Evolutionary conservation across 129 eudicot genomes (phyloP).

Genomic region (Tanacetum coccineum): DNA sequence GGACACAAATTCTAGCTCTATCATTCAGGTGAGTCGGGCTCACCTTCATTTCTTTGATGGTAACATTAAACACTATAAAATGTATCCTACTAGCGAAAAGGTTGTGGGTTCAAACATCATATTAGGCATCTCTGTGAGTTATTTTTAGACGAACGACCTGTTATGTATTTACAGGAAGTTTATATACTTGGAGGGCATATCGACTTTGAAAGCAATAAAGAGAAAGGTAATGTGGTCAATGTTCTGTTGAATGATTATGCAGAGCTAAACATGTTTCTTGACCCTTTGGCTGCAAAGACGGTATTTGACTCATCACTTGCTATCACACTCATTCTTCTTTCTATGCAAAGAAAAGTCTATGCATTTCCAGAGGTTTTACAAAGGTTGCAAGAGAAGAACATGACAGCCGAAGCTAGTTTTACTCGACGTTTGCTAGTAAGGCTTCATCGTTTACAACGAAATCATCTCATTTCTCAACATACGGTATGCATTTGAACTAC

Average conservation of each 20-base stretch:
- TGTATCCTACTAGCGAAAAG: too few relatives aligned
- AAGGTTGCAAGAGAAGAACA: slow-evolving; percentile 28
- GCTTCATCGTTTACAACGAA: slow-evolving; percentile 38
- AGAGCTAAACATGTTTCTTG: slow-evolving; percentile 83
- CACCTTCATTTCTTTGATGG: neutral
- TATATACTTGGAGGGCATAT: slow-evolving; percentile 66
- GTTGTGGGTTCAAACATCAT: too few relatives aligned
- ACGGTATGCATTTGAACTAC: slow-evolving; percentile 37
- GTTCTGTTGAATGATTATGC: slow-evolving; percentile 60
- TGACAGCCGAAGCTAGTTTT: slow-evolving; percentile 56
- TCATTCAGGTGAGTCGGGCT: slow-evolving; percentile 49
- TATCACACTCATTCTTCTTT: slow-evolving; percentile 62
- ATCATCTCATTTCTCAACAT: slow-evolving; percentile 48
- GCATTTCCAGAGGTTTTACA: slow-evolving; percentile 36
- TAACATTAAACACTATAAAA: neutral
- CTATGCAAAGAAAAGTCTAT: slow-evolving; percentile 44
- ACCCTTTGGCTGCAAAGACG: slow-evolving; percentile 73
- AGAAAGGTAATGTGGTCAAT: slow-evolving; percentile 57
- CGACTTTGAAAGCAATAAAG: slow-evolving; percentile 14
- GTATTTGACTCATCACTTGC: slow-evolving; percentile 54
- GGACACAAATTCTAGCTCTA: slow-evolving; percentile 38
- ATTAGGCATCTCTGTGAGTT: too few relatives aligned
- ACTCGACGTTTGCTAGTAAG: slow-evolving; percentile 41
- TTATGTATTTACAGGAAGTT: slow-evolving; percentile 50
- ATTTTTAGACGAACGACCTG: neutral